Conservation (phyloP, 208 protist species). For the Strigomonas galati region DNA sequence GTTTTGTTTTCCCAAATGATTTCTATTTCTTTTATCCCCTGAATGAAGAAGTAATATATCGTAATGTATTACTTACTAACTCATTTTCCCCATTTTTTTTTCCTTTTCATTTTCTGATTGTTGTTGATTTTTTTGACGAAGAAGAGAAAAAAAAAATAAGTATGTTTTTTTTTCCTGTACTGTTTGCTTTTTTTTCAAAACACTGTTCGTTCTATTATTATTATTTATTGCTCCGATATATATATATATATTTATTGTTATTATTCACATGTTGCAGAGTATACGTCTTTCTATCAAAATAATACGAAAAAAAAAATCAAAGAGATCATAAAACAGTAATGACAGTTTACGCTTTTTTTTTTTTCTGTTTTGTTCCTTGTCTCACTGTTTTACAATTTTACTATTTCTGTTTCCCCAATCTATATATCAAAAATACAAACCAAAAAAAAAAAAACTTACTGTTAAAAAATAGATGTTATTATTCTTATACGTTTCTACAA, state of each 20-base stretch:
- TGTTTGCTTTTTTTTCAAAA: constrained; percentile 17
- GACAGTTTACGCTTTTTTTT: constrained; percentile 5
- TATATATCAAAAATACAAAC: background rate
- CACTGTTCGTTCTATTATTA: background rate
- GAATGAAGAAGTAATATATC: constrained; percentile 8
- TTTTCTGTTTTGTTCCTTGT: constrained; percentile 3
- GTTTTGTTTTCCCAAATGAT: no score
- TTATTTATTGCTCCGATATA: background rate
- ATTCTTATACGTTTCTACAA: no score
- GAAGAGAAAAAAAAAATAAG: background rate
- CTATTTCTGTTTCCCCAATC: background rate
- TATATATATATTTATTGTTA: constrained; percentile 7
- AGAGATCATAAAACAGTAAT: constrained; percentile 3
- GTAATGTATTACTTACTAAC: background rate
- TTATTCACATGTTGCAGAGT: background rate
- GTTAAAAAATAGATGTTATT: constrained; percentile 1
- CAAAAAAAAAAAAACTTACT: constrained; percentile 10
- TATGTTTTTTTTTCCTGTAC: constrained; percentile 6
- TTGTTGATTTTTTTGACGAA: constrained; percentile 12
- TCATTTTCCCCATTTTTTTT: constrained; percentile 12
- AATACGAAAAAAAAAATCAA: background rate
- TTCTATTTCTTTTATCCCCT: constrained; percentile 11
- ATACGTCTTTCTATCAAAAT: background rate
- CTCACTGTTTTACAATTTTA: background rate
- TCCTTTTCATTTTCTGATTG: constrained; percentile 5